phyloP scores from a whole-genome alignment of 306 rosid species.

The Arachis hypogaea region DNA sequence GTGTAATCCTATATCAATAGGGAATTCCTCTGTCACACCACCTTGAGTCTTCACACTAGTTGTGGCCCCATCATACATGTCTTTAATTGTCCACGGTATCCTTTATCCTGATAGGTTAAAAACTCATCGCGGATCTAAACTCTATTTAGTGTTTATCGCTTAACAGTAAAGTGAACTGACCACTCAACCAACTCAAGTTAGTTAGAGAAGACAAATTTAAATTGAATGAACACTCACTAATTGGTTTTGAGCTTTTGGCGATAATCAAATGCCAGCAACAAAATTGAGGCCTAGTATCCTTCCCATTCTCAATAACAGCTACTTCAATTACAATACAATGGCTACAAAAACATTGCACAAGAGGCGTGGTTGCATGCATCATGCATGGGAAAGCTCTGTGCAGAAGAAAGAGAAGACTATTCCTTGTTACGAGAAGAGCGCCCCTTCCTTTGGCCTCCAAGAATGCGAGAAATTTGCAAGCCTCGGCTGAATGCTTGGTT shows the following conservation, averaged over 20 bases:
- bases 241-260: not conserved
- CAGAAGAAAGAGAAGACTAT: constrained; percentile 24
- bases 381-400: constrained; percentile 3
- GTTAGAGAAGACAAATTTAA: not conserved
- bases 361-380: not conserved
- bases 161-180: too few species aligned
- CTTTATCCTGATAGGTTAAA: too few species aligned
- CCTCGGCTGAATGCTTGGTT: constrained; percentile 98
- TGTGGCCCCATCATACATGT: too few species aligned
- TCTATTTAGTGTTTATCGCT: too few species aligned
- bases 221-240: not conserved
- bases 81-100: too few species aligned
- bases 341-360: not conserved
- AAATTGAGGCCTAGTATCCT: constrained; percentile 35
- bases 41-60: too few species aligned
- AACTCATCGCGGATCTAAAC: too few species aligned
- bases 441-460: constrained; percentile 91
- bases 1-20: too few species aligned
- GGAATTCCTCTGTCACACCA: too few species aligned
- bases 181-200: too few species aligned
- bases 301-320: constrained; percentile 31
- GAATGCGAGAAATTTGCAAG: constrained; percentile 92
- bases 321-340: constrained; percentile 14
- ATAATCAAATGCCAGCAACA: constrained; percentile 13
- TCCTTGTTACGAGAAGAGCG: constrained; percentile 87